These are phyloP conservation scores for Talaromyces funiculosus DNA, from an alignment of 2,329 filamentous ascomycete species.

Conservation along the genomic window DNA sequence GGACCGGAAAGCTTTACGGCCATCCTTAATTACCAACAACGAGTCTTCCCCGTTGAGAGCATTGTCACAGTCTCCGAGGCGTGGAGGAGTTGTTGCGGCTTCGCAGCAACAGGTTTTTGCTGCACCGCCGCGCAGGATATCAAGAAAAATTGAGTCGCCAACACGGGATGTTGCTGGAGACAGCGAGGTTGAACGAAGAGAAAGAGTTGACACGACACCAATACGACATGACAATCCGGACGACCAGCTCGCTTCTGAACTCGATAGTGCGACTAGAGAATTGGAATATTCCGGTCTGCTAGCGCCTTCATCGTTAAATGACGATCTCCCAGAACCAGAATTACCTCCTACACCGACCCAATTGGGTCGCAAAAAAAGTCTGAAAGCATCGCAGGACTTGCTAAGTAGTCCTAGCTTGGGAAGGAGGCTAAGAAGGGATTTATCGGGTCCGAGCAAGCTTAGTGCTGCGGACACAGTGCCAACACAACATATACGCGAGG, in stretches of 20 bases:
- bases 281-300: constrained; percentile 17
- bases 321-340: constrained; percentile 53
- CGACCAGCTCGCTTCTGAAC: constrained; percentile 28
- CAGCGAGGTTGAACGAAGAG: constrained; percentile 14
- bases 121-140: constrained; percentile 32
- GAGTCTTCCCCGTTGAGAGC: not conserved
- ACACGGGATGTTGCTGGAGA: constrained; percentile 19
- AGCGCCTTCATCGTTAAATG: constrained; percentile 20
- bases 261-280: constrained; percentile 27
- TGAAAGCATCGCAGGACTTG: constrained; percentile 26
- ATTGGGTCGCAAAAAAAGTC: constrained; percentile 32
- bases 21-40: constrained; percentile 24
- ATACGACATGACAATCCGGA: constrained; percentile 23
- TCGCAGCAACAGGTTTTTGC: constrained; percentile 29
- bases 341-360: constrained; percentile 50
- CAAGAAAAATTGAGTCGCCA: constrained; percentile 27
- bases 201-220: not conserved
- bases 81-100: constrained; percentile 22
- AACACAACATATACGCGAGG: constrained; percentile 19
- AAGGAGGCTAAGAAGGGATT: not conserved
- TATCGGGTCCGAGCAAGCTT: constrained; percentile 26
- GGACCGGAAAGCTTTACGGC: constrained; percentile 33
- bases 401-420: constrained; percentile 34
- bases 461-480: constrained; percentile 16
- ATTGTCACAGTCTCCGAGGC: constrained; percentile 20